Conservation (phyloP, 1,284 basidiomycete genomes). For the Phaffia rhodozyma region DNA sequence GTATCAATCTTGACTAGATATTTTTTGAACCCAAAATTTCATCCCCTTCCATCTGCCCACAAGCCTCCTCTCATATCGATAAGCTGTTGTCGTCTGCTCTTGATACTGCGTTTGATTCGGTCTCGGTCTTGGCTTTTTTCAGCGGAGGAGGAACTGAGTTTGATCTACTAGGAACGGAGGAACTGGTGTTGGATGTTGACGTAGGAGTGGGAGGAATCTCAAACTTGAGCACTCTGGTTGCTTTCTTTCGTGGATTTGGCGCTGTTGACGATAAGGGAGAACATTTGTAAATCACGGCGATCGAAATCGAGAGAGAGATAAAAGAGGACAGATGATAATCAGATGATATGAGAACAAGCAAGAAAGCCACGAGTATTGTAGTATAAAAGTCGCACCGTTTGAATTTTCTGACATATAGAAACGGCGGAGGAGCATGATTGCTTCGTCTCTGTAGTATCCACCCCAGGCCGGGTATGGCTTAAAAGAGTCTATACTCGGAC, state of each 20-base stretch:
- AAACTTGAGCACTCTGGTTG: slow-evolving; percentile 35
- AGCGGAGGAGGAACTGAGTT: slow-evolving; percentile 1
- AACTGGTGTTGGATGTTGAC: neutral
- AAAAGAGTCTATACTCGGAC: slow-evolving; percentile 15
- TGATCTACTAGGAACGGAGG: neutral
- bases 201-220: slow-evolving; percentile 33
- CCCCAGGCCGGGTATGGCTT: slow-evolving; percentile 58
- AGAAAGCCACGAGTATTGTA: too few relatives aligned
- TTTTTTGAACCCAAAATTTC: too few relatives aligned
- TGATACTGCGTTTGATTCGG: too few relatives aligned
- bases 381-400: slow-evolving; percentile 52
- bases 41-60: too few relatives aligned
- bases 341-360: neutral
- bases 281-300: neutral
- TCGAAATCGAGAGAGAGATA: neutral
- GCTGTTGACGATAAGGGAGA: slow-evolving; percentile 22
- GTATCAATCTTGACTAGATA: too few relatives aligned
- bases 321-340: neutral
- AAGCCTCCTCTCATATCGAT: too few relatives aligned
- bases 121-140: neutral
- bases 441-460: slow-evolving; percentile 80
- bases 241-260: slow-evolving; percentile 36
- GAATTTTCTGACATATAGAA: slow-evolving; percentile 77
- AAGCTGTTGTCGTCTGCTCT: too few relatives aligned
- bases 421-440: slow-evolving; percentile 83